Percentiles rank a stretch among this genome's conserved stretches.
Evolutionary conservation across 176 grass and related monocot species (phyloP).

Genomic region (Oryza coarctata): DNA sequence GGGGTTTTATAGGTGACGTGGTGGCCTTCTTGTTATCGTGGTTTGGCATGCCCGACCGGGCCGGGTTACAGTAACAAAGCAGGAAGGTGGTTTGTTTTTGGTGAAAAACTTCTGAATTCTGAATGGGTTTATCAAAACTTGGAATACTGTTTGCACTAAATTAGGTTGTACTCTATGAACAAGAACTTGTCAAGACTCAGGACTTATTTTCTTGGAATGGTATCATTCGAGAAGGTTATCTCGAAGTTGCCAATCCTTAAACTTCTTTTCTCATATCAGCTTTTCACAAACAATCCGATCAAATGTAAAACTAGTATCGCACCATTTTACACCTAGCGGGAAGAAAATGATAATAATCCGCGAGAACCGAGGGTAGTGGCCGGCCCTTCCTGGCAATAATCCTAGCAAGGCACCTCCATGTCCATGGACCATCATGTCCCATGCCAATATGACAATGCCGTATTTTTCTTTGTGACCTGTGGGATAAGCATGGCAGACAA

Average conservation of each 20-base stretch:
- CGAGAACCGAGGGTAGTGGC: not conserved
- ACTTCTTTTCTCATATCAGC: slow-evolving; percentile 19
- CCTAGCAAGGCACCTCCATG: not conserved
- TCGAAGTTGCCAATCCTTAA: not conserved
- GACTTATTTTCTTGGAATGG: not conserved
- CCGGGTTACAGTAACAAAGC: not conserved
- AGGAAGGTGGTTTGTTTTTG: not conserved
- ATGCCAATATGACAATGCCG: not conserved
- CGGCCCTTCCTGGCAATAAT: not conserved
- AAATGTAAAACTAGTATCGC: not conserved
- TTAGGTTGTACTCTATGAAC: not conserved
- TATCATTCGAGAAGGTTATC: not conserved
- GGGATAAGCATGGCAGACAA: not conserved
- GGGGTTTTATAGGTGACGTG: slow-evolving; percentile 31
- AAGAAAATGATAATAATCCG: not conserved
- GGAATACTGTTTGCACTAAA: not conserved
- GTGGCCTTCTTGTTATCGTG: not conserved
- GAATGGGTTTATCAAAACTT: not conserved
- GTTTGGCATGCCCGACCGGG: not conserved
- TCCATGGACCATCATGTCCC: too few relatives aligned
- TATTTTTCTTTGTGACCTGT: not conserved
- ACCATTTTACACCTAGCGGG: not conserved
- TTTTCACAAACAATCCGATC: not conserved
- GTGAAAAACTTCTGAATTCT: not conserved
- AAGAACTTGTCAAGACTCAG: not conserved